phyloP scores from a whole-genome alignment of 179 eudicot species.

The Silene coronaria region DNA sequence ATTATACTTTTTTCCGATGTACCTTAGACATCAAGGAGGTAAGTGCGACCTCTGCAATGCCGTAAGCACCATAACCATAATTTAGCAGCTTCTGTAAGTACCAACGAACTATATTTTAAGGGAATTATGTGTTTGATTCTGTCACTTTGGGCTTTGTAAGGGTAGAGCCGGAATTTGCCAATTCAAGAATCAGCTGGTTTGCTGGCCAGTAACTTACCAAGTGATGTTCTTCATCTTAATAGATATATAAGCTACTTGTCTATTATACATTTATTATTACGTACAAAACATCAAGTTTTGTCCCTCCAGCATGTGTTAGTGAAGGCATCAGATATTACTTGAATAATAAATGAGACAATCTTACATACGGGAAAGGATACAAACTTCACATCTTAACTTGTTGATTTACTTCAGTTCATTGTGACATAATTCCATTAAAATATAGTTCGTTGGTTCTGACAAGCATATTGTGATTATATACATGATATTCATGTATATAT shows the following conservation, averaged over 20 bases:
- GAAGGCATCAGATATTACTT: neutral
- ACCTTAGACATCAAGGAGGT: too few relatives aligned
- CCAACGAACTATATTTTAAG: slow-evolving; percentile 29
- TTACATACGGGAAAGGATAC: neutral
- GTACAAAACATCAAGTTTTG: neutral
- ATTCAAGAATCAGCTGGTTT: too few relatives aligned
- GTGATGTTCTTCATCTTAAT: too few relatives aligned
- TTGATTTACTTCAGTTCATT: neutral
- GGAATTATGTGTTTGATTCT: too few relatives aligned
- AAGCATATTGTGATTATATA: neutral
- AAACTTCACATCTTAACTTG: neutral
- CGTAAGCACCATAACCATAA: slow-evolving; percentile 7
- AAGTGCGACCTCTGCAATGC: slow-evolving; percentile 6
- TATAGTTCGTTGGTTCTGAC: slow-evolving; percentile 34
- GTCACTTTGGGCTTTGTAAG: too few relatives aligned
- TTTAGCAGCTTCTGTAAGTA: slow-evolving; percentile 20
- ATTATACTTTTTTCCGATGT: too few relatives aligned
- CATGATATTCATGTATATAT: neutral
- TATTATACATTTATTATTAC: neutral
- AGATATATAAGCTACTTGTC: neutral
- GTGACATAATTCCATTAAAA: slow-evolving; percentile 33
- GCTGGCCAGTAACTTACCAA: too few relatives aligned
- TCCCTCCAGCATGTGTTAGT: neutral
- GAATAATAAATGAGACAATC: neutral
- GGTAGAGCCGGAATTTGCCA: too few relatives aligned